phyloP scores from a whole-genome alignment of 345 rosid genomes.

The Reutealis trisperma region DNA sequence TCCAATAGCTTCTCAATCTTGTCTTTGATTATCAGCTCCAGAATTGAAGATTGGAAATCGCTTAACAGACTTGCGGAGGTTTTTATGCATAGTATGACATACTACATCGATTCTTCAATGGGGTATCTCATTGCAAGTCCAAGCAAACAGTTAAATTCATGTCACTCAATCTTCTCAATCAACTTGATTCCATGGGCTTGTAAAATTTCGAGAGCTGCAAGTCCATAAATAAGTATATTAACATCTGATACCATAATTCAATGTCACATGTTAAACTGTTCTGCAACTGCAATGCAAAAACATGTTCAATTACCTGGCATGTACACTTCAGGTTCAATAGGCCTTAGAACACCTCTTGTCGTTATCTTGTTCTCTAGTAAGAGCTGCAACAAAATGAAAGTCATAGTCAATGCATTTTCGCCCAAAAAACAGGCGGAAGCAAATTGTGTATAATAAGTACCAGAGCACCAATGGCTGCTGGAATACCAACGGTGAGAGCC shows the following conservation, averaged over 20 bases:
- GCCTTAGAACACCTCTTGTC: constrained; percentile 80
- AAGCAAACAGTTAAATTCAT: not conserved
- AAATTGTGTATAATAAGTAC: constrained; percentile 34
- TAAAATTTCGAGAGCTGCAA: constrained; percentile 75
- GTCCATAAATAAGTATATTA: constrained; percentile 16
- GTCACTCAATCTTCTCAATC: constrained; percentile 59
- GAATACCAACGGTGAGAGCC: constrained; percentile 91
- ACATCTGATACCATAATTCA: not conserved
- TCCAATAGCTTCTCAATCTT: not conserved
- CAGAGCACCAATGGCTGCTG: constrained; percentile 89
- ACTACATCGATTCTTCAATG: not conserved
- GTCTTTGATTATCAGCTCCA: not conserved
- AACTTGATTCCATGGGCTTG: constrained; percentile 73
- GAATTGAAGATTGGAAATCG: not conserved
- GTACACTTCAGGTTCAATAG: constrained; percentile 82
- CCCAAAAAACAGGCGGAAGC: not conserved
- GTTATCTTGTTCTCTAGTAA: constrained; percentile 73
- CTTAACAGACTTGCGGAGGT: not conserved
- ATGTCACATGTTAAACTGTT: not conserved
- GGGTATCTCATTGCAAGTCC: not conserved
- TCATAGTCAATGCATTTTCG: constrained; percentile 12
- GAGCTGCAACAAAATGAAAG: constrained; percentile 49
- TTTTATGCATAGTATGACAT: not conserved
- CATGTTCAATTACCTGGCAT: constrained; percentile 55
- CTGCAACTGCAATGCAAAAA: not conserved